A percentile compares a stretch with the other conserved stretches of the same genome.
Evolutionary conservation across 2,329 filamentous ascomycete species (phyloP).

Genomic region (Stagonosporopsis rhizophila): DNA sequence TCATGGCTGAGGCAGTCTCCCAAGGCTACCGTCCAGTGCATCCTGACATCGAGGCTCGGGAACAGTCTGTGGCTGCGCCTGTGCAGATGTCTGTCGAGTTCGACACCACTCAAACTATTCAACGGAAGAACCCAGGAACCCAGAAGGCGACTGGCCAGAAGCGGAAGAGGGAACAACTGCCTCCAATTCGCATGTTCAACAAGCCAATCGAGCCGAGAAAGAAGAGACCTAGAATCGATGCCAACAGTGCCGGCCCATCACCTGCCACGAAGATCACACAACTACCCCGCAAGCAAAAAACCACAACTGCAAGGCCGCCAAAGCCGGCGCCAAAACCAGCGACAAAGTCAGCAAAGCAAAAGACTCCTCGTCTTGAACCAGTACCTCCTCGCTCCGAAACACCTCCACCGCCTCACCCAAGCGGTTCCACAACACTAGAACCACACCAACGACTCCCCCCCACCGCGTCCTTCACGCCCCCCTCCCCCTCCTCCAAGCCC

Average conservation of each 20-base stretch:
- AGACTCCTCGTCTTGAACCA: neutral
- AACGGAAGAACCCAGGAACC: neutral
- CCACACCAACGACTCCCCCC: conserved; percentile 28
- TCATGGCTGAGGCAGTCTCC: conserved; percentile 14
- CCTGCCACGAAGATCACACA: neutral
- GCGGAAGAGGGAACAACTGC: neutral
- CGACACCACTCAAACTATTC: neutral
- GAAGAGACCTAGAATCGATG: conserved; percentile 9
- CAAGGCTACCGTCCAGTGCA: conserved; percentile 15
- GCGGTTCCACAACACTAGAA: conserved; percentile 28
- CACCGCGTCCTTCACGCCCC: conserved; percentile 30
- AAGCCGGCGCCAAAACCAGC: neutral
- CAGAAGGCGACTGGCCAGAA: neutral
- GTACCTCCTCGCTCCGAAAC: no score
- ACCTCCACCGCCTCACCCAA: conserved; percentile 18
- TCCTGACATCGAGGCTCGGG: conserved; percentile 4
- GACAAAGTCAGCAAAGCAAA: neutral
- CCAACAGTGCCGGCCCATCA: neutral
- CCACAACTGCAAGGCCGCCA: neutral
- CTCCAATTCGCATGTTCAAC: conserved; percentile 5
- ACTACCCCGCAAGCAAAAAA: neutral
- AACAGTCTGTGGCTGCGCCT: neutral
- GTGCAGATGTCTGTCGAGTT: neutral
- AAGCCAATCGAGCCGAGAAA: conserved; percentile 1
- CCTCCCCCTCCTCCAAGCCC: conserved; percentile 18